Evolutionary conservation across 2,329 filamentous ascomycete species (phyloP).

Genomic region (Xylariaceae sp.): DNA sequence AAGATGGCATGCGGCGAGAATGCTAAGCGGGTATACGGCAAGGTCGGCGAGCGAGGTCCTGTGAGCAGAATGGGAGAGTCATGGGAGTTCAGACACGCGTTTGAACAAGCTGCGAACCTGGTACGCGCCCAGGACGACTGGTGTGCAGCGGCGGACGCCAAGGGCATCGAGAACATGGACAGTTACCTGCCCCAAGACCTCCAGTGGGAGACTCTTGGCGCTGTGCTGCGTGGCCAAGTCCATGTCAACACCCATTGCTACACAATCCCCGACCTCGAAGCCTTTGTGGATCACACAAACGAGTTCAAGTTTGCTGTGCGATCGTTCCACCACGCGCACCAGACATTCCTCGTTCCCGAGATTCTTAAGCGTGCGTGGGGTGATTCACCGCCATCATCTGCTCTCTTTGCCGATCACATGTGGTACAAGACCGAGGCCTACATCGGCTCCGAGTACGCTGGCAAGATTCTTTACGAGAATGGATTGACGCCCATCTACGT

Average conservation of each 20-base stretch:
- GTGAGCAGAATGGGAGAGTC: conserved; percentile 62
- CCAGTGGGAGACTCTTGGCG: conserved; percentile 57
- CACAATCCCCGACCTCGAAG: conserved; percentile 62
- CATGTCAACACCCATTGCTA: conserved; percentile 69
- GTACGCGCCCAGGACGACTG: conserved; percentile 62
- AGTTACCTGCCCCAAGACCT: conserved; percentile 58
- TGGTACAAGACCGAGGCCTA: conserved; percentile 67
- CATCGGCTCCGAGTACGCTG: conserved; percentile 59
- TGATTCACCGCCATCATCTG: conserved; percentile 48
- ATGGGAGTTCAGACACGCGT: conserved; percentile 63
- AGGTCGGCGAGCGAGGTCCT: conserved; percentile 48
- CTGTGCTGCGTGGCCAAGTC: conserved; percentile 61
- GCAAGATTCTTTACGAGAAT: conserved; percentile 59
- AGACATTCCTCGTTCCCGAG: conserved; percentile 62
- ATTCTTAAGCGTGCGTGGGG: conserved; percentile 54
- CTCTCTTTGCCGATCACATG: conserved; percentile 68
- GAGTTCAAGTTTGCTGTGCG: conserved; percentile 64
- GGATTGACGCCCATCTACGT: conserved; percentile 63
- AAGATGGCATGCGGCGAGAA: conserved; percentile 76
- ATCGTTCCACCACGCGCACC: conserved; percentile 66
- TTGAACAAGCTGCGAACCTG: conserved; percentile 55
- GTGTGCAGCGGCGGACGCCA: conserved; percentile 52
- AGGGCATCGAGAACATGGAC: conserved; percentile 47
- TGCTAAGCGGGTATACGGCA: conserved; percentile 57
- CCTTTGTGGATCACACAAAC: conserved; percentile 64